Evolutionary conservation across 1,139 yeast species (phyloP), one percentile per base, ranked within the genome.

Genomic region (Yamadazyma aaseri): DNA sequence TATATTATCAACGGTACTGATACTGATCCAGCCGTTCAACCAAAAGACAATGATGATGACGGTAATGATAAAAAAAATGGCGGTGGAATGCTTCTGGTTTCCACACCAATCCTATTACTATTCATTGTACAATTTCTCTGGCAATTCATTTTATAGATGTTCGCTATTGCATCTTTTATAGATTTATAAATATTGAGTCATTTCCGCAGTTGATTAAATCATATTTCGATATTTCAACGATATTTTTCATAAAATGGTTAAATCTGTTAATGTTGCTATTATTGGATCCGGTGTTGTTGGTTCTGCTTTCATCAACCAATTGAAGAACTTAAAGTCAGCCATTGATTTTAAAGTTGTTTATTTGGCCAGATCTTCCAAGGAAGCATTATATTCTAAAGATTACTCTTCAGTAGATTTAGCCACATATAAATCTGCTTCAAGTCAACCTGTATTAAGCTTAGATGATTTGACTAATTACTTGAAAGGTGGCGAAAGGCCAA

Each of bases 211-310:
- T 27, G 16, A 17, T 18, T 12, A 24, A 28, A 4, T 26, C 17
- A 26, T 12, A 15, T n/a, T 17, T 6, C 20, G 4, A 7, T 26
- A 22, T 20, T 34, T 34, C 24, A 31, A 7, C 33, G 13, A 11
- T 10, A 21, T 28, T 18, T 8, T 17, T 9, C 13, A n/a, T 10
- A 35, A 23, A 25, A 74, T 76, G 79, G 54, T 55, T 45, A 77
- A 72, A 56, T 68, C 85, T 38, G 86, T 85, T 32, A 83, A 86
- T 56, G 67, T 86, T 42, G 95, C 95, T 34, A 76, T 86, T 46
- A 81, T 86, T 46, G 96, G 96, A 39, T 81, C 96, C 32, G 97
- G 97, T 49, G 92, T 89, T 34, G 97, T 92, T 41, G 99, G 99
- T 39, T 75, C 94, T 23, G 89, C 96, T 34, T 87, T 87, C 64